These are phyloP conservation scores for Biscogniauxia marginata DNA, from an alignment of 2,329 filamentous ascomycete genomes.

Conservation along the genomic window DNA sequence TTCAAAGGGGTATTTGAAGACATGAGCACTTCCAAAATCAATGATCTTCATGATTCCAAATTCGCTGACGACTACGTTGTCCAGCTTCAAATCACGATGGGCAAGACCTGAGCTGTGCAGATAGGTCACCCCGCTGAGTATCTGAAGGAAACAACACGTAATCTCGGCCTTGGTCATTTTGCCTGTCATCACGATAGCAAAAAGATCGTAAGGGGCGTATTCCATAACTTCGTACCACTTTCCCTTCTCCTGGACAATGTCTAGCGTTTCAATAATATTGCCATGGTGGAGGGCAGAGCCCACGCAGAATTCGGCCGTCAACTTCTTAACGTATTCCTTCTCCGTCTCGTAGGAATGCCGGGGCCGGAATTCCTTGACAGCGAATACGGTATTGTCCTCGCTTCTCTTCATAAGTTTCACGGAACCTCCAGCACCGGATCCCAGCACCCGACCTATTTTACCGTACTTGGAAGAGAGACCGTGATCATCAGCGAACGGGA, in stretches of 20 bases:
- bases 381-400: conserved; percentile 90
- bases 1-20: conserved; percentile 97
- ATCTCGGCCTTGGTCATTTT: conserved; percentile 94
- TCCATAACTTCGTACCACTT: conserved; percentile 99
- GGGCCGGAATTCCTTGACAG: conserved; percentile 94
- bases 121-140: conserved; percentile 90
- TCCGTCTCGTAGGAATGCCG: conserved; percentile 91
- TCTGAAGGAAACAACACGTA: conserved; percentile 88
- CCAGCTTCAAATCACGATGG: conserved; percentile 91
- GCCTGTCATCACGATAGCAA: conserved; percentile 98
- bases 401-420: conserved; percentile 92
- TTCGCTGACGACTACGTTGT: conserved; percentile 97
- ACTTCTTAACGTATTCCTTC: conserved; percentile 95
- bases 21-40: conserved; percentile 95
- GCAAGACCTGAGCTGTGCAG: conserved; percentile 92
- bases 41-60: conserved; percentile 99
- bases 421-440: conserved; percentile 90
- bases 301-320: conserved; percentile 97
- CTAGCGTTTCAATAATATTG: conserved; percentile 96
- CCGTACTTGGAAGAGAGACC: conserved; percentile 89
- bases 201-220: conserved; percentile 92
- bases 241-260: conserved; percentile 90
- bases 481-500: conserved; percentile 94
- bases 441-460: conserved; percentile 90
- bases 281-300: conserved; percentile 95